Evolutionary conservation across 2,329 filamentous ascomycete genomes (phyloP).

Genomic region (Pyrenophora tritici-repentis): DNA sequence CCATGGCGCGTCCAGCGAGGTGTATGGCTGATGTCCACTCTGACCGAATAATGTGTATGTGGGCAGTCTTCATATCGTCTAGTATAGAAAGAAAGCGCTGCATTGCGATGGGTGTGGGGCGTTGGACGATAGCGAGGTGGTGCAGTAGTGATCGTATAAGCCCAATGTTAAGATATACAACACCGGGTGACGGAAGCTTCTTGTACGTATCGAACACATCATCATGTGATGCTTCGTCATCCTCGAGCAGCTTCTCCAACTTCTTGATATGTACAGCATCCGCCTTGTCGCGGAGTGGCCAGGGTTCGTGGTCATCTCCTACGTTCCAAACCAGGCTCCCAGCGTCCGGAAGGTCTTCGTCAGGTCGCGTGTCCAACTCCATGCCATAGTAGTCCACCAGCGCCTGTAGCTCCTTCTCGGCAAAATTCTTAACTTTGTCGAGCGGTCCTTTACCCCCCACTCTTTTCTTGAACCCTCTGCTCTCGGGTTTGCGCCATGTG

Average conservation of each 20-base stretch:
- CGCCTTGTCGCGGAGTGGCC: slow-evolving; percentile 37
- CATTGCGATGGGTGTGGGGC: slow-evolving; percentile 63
- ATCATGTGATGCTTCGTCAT: slow-evolving; percentile 52
- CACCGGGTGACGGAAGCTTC: slow-evolving; percentile 58
- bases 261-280: slow-evolving; percentile 44
- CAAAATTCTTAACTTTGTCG: slow-evolving; percentile 37
- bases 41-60: slow-evolving; percentile 66
- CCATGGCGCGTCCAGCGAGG: slow-evolving; percentile 75
- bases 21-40: slow-evolving; percentile 88
- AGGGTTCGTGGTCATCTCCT: slow-evolving; percentile 40
- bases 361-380: slow-evolving; percentile 23
- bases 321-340: slow-evolving; percentile 39
- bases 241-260: slow-evolving; percentile 48
- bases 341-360: slow-evolving; percentile 41
- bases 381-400: slow-evolving; percentile 56
- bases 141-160: slow-evolving; percentile 69
- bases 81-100: slow-evolving; percentile 81
- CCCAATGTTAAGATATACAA: slow-evolving; percentile 54
- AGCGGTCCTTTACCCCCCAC: slow-evolving; percentile 23
- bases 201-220: slow-evolving; percentile 60
- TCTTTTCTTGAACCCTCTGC: slow-evolving; percentile 14
- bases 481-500: slow-evolving; percentile 8
- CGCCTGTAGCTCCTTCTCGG: slow-evolving; percentile 52
- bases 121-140: slow-evolving; percentile 67
- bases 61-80: slow-evolving; percentile 78